Evolutionary conservation across 495 filamentous ascomycete genomes (phyloP).

Genomic region (Pseudoneurospora amorphoporcata): DNA sequence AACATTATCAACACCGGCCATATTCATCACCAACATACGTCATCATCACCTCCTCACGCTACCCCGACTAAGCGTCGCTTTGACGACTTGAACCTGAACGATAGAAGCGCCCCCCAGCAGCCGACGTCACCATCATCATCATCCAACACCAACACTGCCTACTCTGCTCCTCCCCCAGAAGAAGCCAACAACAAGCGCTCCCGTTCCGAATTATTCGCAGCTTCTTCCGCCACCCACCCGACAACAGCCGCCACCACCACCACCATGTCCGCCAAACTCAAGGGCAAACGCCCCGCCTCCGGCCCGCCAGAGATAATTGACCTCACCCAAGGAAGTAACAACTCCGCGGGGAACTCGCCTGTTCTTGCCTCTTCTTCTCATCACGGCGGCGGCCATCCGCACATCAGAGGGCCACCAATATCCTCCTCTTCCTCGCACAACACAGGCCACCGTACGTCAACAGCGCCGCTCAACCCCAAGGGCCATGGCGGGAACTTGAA

Average conservation of each 20-base stretch:
- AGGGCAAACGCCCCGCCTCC: slow-evolving; percentile 26
- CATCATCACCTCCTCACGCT: neutral
- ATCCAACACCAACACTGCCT: neutral
- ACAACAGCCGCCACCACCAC: slow-evolving; percentile 1
- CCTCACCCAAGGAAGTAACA: slow-evolving; percentile 15
- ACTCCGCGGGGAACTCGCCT: neutral
- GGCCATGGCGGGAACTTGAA: neutral
- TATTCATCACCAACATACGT: neutral
- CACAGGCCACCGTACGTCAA: neutral
- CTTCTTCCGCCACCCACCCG: slow-evolving; percentile 5
- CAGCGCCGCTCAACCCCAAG: neutral
- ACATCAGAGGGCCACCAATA: neutral
- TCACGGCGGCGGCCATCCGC: neutral
- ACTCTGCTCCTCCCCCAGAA: neutral
- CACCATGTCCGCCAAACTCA: slow-evolving; percentile 24
- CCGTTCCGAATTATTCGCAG: slow-evolving; percentile 14
- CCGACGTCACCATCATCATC: neutral
- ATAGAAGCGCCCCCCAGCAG: neutral
- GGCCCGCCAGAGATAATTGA: slow-evolving; percentile 22
- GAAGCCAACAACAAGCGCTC: slow-evolving; percentile 18
- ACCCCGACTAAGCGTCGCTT: neutral
- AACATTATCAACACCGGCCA: neutral
- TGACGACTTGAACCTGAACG: neutral
- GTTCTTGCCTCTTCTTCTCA: neutral
- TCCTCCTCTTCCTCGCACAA: neutral